A percentile compares a stretch with the other conserved stretches of the same genome.
phyloP scores from a whole-genome alignment of 495 filamentous ascomycete genomes.

The Penicillium psychrofluorescens region DNA sequence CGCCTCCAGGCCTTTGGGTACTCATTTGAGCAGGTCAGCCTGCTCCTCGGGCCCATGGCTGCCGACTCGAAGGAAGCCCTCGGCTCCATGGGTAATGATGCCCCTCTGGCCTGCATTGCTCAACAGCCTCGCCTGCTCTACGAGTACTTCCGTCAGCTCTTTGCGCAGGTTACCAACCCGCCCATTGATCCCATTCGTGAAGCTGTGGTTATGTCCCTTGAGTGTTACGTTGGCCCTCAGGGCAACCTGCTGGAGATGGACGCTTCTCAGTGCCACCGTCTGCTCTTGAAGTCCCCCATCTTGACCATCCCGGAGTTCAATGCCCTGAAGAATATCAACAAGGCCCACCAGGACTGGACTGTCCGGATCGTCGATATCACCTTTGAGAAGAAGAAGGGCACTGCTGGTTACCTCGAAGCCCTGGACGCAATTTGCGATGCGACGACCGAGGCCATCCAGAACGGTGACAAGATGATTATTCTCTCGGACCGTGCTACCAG shows the following conservation, averaged over 20 bases:
- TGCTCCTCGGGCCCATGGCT: slow-evolving; percentile 94
- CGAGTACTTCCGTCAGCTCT: slow-evolving; percentile 98
- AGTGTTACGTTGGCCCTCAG: slow-evolving; percentile 96
- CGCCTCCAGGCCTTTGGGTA: slow-evolving; percentile 88
- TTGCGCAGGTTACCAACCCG: slow-evolving; percentile 98
- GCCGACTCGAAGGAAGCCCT: slow-evolving; percentile 99
- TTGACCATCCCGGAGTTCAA: slow-evolving; percentile 92
- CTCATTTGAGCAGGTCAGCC: slow-evolving; percentile 91
- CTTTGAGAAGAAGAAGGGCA: slow-evolving; percentile 81
- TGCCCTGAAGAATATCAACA: slow-evolving; percentile 70
- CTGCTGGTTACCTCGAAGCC: slow-evolving; percentile 79
- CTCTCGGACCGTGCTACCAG: slow-evolving; percentile 87
- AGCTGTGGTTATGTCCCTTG: slow-evolving; percentile 97
- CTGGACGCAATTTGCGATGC: slow-evolving; percentile 86
- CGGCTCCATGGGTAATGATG: slow-evolving; percentile 99
- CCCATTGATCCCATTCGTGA: slow-evolving; percentile 98
- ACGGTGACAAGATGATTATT: slow-evolving; percentile 79
- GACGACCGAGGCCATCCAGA: slow-evolving; percentile 76
- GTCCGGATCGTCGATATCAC: slow-evolving; percentile 95
- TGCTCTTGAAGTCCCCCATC: slow-evolving; percentile 85
- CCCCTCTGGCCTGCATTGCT: slow-evolving; percentile 86
- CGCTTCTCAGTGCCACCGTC: slow-evolving; percentile 74
- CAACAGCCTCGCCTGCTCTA: slow-evolving; percentile 84
- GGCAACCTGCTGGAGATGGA: slow-evolving; percentile 97
- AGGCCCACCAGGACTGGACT: slow-evolving; percentile 73